These are phyloP conservation scores for Mariannaea sp. DNA, from an alignment of 2,329 filamentous ascomycete genomes.

Conservation along the genomic window DNA sequence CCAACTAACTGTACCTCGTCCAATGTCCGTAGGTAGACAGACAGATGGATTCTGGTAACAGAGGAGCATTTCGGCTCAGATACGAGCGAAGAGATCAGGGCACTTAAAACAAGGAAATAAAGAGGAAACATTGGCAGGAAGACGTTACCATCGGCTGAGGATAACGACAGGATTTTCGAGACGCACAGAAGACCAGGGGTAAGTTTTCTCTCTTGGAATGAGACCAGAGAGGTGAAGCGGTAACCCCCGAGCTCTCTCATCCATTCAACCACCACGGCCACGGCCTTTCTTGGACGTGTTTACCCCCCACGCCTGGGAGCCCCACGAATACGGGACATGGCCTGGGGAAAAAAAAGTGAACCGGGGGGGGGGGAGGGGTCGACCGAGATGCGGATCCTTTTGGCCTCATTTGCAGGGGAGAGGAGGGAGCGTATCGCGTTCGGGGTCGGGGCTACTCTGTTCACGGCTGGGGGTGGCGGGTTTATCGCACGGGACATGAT, in stretches of 20 bases:
- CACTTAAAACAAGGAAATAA: too few relatives aligned
- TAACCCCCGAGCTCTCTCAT: neutral
- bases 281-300: slow-evolving; percentile 12
- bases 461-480: slow-evolving; percentile 10
- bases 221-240: slow-evolving; percentile 6
- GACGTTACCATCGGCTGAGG: slow-evolving; percentile 24
- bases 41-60: too few relatives aligned
- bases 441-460: slow-evolving; percentile 5
- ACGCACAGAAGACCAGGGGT: too few relatives aligned
- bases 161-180: slow-evolving; percentile 19
- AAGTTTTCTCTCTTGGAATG: neutral
- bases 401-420: slow-evolving; percentile 8
- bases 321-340: slow-evolving; percentile 11
- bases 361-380: too few relatives aligned
- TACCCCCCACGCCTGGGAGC: slow-evolving; percentile 13
- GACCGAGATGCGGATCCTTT: neutral
- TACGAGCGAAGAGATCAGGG: neutral
- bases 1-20: too few relatives aligned
- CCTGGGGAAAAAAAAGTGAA: slow-evolving; percentile 3
- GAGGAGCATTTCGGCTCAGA: neutral
- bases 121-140: neutral
- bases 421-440: neutral
- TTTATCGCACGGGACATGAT: slow-evolving; percentile 7
- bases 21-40: too few relatives aligned
- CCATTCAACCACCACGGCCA: neutral